These are phyloP conservation scores for Singerocomus inundabilis DNA, from an alignment of 1,284 basidiomycete species.

Conservation along the genomic window DNA sequence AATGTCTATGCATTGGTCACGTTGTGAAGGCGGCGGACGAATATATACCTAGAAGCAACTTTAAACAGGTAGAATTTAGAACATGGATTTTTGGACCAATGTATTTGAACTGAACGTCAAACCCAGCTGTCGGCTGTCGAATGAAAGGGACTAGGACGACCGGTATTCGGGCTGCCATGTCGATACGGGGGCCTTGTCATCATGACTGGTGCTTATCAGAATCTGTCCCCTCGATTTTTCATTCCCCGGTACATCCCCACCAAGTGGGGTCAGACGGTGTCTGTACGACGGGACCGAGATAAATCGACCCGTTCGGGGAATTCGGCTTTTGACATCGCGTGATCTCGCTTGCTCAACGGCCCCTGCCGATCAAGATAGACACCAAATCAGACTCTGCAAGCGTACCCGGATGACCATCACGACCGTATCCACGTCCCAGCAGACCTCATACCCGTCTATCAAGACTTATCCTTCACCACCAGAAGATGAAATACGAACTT, in stretches of 20 bases:
- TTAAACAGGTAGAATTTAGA: background rate
- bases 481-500: slow-evolving; percentile 16
- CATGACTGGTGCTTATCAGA: background rate
- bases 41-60: background rate
- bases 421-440: background rate
- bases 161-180: too few relatives aligned
- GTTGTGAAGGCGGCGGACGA: slow-evolving; percentile 32
- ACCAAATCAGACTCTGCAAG: background rate
- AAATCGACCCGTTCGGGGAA: background rate
- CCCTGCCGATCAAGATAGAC: background rate
- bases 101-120: too few relatives aligned
- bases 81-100: too few relatives aligned
- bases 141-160: too few relatives aligned
- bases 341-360: background rate
- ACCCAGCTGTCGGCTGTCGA: too few relatives aligned
- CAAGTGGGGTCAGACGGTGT: too few relatives aligned
- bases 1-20: slow-evolving; percentile 66
- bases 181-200: background rate
- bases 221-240: too few relatives aligned
- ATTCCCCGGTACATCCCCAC: too few relatives aligned
- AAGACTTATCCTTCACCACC: background rate
- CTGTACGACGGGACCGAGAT: slow-evolving; percentile 5
- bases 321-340: background rate
- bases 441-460: background rate
- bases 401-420: background rate